Conservation (phyloP, 371 early-diverging fungal species). For the Gilbertella persicaria region DNA sequence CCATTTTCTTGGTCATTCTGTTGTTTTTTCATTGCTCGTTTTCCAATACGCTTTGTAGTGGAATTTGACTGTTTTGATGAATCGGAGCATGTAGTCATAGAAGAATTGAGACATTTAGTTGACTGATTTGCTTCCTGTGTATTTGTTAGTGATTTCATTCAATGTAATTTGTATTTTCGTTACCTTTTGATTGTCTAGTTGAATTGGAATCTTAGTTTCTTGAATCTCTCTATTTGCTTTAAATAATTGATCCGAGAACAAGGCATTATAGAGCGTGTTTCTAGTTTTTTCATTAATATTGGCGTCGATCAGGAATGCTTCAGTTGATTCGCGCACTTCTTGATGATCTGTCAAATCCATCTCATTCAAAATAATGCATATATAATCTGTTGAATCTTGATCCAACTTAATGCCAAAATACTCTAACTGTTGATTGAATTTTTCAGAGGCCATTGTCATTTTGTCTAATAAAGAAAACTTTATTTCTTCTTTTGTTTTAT, state of each 20-base stretch:
- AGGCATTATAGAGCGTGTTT: conserved; percentile 40
- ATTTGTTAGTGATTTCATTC: too few species aligned
- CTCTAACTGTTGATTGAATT: conserved; percentile 14
- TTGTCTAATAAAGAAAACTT: too few species aligned
- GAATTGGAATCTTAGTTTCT: neutral
- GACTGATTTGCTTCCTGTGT: too few species aligned
- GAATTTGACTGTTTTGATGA: too few species aligned
- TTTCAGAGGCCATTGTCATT: conserved; percentile 15
- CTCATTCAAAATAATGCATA: conserved; percentile 45
- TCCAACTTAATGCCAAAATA: conserved; percentile 40
- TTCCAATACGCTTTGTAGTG: conserved; percentile 12
- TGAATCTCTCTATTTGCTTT: neutral
- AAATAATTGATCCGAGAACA: conserved; percentile 10
- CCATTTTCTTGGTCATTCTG: conserved; percentile 12
- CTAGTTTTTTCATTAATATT: conserved; percentile 51
- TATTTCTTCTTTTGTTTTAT: too few species aligned
- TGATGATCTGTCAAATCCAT: conserved; percentile 33
- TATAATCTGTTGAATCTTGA: conserved; percentile 50
- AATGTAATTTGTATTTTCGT: too few species aligned
- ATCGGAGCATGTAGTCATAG: too few species aligned
- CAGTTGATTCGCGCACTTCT: conserved; percentile 64
- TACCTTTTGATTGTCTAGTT: too few species aligned
- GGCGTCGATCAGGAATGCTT: conserved; percentile 66
- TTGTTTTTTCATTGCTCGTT: conserved; percentile 3
- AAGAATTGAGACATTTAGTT: too few species aligned